Percentiles rank a stretch among this genome's conserved stretches.
phyloP scores from a whole-genome alignment of 305 asterid genomes.

The Stenogyne calaminthoides region DNA sequence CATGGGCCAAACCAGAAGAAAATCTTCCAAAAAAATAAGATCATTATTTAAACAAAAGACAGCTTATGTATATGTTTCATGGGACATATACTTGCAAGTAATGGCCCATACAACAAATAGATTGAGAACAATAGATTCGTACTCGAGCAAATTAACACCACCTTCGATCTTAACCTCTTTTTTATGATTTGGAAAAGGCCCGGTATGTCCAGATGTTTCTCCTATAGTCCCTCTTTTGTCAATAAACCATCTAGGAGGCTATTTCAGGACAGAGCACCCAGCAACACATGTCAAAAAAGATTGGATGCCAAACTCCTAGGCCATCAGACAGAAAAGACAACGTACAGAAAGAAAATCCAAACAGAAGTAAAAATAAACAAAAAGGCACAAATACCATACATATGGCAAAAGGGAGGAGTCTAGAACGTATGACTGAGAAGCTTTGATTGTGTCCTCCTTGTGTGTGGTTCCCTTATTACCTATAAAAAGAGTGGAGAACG shows the following conservation, averaged over 20 bases:
- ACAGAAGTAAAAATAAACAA: background rate
- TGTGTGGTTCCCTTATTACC: background rate
- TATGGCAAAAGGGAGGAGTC: no score
- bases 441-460: background rate
- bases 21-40: background rate
- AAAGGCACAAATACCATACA: background rate
- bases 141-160: no score
- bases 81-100: background rate
- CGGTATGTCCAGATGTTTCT: no score
- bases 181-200: no score
- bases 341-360: background rate
- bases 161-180: no score
- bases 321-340: background rate
- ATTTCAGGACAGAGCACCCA: no score
- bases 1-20: background rate
- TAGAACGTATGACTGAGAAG: background rate
- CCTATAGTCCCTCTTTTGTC: no score
- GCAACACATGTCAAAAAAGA: no score
- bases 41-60: background rate
- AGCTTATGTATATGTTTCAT: background rate
- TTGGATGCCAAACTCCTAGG: background rate
- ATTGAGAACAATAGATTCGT: no score
- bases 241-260: no score
- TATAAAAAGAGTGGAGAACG: background rate
- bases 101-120: background rate